Percentiles rank a stretch among this genome's conserved stretches.
phyloP scores from a whole-genome alignment of 768 basidiomycete species.

The Tricholoma bakamatsutake region DNA sequence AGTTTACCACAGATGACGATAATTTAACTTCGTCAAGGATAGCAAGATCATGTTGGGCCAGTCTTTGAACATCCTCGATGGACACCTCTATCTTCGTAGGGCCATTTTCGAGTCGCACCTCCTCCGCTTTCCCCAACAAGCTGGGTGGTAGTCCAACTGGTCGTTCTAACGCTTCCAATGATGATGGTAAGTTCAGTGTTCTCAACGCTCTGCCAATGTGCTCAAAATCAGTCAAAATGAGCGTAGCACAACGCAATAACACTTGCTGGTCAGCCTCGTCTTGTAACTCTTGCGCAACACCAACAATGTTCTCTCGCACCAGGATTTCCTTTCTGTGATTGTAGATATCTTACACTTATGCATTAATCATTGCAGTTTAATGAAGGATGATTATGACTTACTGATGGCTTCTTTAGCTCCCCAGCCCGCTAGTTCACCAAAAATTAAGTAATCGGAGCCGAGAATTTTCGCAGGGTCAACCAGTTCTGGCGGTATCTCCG shows the following conservation, averaged over 20 bases:
- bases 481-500: slow-evolving; percentile 50
- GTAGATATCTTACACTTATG: slow-evolving; percentile 63
- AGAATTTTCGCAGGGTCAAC: slow-evolving; percentile 51
- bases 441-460: slow-evolving; percentile 52
- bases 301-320: slow-evolving; percentile 60
- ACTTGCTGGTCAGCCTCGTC: slow-evolving; percentile 55
- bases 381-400: slow-evolving; percentile 30
- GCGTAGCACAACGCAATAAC: background rate
- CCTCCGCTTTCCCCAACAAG: slow-evolving; percentile 77
- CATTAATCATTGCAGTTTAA: background rate
- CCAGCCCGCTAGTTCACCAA: slow-evolving; percentile 74
- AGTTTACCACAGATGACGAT: background rate
- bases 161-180: slow-evolving; percentile 82
- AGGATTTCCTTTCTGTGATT: slow-evolving; percentile 72
- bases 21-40: slow-evolving; percentile 67
- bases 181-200: slow-evolving; percentile 72
- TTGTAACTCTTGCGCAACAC: slow-evolving; percentile 57
- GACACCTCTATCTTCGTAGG: slow-evolving; percentile 63
- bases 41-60: slow-evolving; percentile 54
- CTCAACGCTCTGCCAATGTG: slow-evolving; percentile 48
- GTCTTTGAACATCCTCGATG: slow-evolving; percentile 64
- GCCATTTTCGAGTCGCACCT: slow-evolving; percentile 77
- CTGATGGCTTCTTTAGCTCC: slow-evolving; percentile 88
- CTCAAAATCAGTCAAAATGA: background rate
- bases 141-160: slow-evolving; percentile 88